phyloP scores from a whole-genome alignment of 2,329 filamentous ascomycete species.

The Chrysosporium queenslandicum region DNA sequence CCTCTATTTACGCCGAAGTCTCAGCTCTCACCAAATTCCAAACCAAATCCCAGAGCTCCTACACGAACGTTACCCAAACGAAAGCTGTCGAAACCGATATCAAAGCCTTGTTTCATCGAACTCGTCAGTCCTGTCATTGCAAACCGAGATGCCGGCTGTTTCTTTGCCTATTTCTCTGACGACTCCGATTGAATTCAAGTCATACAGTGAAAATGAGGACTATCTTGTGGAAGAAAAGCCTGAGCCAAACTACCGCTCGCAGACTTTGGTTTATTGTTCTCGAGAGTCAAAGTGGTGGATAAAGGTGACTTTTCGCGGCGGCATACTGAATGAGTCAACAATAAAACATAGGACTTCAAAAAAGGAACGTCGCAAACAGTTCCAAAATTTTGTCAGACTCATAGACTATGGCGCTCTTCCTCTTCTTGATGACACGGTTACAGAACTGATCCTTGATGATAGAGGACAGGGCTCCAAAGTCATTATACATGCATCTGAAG shows the following conservation, averaged over 20 bases:
- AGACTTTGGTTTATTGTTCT: constrained; percentile 15
- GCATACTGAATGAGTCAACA: constrained; percentile 4
- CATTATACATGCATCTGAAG: neutral
- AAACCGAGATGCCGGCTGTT: neutral
- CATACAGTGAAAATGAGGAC: constrained; percentile 8
- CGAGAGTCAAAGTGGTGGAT: constrained; percentile 12
- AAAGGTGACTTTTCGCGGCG: constrained; percentile 12
- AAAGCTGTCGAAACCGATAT: neutral
- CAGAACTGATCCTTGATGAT: neutral
- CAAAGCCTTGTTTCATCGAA: neutral
- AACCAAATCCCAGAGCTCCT: neutral
- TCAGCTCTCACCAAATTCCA: neutral
- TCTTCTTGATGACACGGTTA: constrained; percentile 17
- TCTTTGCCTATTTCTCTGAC: neutral
- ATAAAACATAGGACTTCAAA: neutral
- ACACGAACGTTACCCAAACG: neutral
- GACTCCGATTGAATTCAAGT: constrained; percentile 1
- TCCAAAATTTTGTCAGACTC: constrained; percentile 13
- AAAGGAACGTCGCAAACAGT: constrained; percentile 7
- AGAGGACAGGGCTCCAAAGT: neutral
- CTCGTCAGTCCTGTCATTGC: neutral
- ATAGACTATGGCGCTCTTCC: constrained; percentile 15
- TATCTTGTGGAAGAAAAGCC: neutral
- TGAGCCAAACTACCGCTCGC: constrained; percentile 11
- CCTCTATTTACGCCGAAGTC: neutral